These are phyloP conservation scores for Fusarium drepaniforme DNA, from an alignment of 2,329 filamentous ascomycete genomes.

Conservation along the genomic window DNA sequence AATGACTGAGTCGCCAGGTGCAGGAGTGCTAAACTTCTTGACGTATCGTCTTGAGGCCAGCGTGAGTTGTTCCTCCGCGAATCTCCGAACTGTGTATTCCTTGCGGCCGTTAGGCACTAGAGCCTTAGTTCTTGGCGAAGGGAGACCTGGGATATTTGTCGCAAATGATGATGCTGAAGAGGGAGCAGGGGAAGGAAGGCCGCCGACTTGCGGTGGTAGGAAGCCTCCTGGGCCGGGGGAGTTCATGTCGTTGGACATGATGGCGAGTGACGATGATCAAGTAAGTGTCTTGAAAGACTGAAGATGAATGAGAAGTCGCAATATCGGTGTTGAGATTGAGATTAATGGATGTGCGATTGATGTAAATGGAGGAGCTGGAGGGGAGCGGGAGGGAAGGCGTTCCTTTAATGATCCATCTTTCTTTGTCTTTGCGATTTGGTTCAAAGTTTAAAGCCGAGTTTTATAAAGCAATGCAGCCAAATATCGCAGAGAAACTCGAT, in stretches of 20 bases:
- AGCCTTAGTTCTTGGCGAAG: constrained; percentile 66
- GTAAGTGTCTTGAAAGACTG: background rate
- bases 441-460: background rate
- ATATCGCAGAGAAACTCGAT: background rate
- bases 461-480: background rate
- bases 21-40: constrained; percentile 66
- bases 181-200: constrained; percentile 67
- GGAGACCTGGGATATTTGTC: constrained; percentile 56
- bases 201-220: constrained; percentile 52
- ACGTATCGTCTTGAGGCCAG: constrained; percentile 69
- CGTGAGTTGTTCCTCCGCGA: constrained; percentile 65
- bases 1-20: constrained; percentile 60
- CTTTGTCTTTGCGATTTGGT: background rate
- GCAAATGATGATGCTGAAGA: constrained; percentile 59
- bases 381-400: background rate
- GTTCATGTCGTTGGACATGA: background rate
- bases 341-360: background rate
- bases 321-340: background rate
- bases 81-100: constrained; percentile 70
- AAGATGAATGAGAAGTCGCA: background rate
- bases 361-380: background rate
- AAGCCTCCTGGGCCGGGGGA: constrained; percentile 62
- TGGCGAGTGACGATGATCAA: background rate
- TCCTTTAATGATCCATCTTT: constrained; percentile 1
- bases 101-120: constrained; percentile 69